Conservation (phyloP, 352 stramenopile genomes). For the Peronospora destructor region DNA sequence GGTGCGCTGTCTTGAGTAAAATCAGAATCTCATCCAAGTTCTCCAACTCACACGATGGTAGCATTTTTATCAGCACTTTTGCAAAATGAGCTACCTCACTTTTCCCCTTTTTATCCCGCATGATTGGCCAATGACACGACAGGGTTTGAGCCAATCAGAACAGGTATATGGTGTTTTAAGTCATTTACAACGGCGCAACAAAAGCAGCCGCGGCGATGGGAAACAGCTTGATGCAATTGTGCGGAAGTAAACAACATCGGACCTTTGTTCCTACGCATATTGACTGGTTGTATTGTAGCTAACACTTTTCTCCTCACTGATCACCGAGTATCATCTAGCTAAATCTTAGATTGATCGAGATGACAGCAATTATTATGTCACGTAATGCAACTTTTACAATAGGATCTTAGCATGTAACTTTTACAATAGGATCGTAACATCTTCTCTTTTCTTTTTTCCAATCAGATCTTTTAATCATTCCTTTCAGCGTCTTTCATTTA, state of each 20-base stretch:
- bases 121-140: slow-evolving; percentile 17
- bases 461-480: background rate
- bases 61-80: slow-evolving; percentile 11
- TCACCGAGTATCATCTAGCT: slow-evolving; percentile 2
- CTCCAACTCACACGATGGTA: no score
- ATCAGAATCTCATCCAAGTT: slow-evolving; percentile 61
- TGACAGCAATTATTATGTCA: slow-evolving; percentile 7
- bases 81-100: slow-evolving; percentile 14
- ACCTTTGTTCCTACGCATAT: slow-evolving; percentile 6
- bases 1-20: no score
- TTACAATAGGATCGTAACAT: no score
- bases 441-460: slow-evolving; percentile 7
- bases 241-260: slow-evolving; percentile 7
- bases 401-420: background rate
- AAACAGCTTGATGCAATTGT: slow-evolving; percentile 11
- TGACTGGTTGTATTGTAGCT: slow-evolving; percentile 7
- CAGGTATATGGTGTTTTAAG: background rate
- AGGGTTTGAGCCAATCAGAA: slow-evolving; percentile 20
- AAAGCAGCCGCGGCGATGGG: slow-evolving; percentile 13
- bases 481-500: no score
- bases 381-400: no score
- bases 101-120: slow-evolving; percentile 8
- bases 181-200: slow-evolving; percentile 12
- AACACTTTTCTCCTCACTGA: background rate
- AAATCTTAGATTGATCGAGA: background rate